Evolutionary conservation across 225 moss, liverwort and hornwort species (phyloP).

Genomic region (Sphagnum tenellum): DNA sequence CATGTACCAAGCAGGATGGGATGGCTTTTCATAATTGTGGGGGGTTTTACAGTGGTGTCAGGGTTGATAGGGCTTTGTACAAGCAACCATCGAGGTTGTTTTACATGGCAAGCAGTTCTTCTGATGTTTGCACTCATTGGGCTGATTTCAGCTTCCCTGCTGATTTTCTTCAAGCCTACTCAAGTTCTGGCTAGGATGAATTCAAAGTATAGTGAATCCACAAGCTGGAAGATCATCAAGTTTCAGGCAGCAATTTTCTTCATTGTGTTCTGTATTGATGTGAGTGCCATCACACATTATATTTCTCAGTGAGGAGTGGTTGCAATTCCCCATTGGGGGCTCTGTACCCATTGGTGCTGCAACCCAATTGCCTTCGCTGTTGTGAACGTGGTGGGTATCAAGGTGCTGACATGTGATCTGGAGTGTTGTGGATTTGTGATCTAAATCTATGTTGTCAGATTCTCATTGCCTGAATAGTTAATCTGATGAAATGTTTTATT

Average conservation of each 20-base stretch:
- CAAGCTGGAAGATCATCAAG: constrained; percentile 34
- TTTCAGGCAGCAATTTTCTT: constrained; percentile 47
- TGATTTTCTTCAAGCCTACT: constrained; percentile 36
- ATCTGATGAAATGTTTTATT: no score
- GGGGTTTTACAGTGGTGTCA: constrained; percentile 26
- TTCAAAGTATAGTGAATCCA: constrained; percentile 9
- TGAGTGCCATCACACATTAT: neutral
- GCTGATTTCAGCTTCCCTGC: constrained; percentile 30
- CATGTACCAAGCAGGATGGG: constrained; percentile 48
- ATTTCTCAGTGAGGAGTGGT: no score
- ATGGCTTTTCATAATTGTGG: constrained; percentile 40
- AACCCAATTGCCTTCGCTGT: no score
- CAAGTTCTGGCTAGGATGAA: constrained; percentile 33
- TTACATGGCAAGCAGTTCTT: constrained; percentile 44
- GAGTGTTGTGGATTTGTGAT: no score
- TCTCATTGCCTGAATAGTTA: no score
- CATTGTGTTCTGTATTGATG: constrained; percentile 33
- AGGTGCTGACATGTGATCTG: no score
- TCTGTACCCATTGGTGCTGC: no score
- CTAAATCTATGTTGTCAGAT: no score
- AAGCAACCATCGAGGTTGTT: constrained; percentile 33
- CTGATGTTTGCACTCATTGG: constrained; percentile 37
- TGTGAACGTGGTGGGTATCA: no score
- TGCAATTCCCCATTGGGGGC: neutral
- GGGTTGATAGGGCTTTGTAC: constrained; percentile 36